These are phyloP conservation scores for Cryomyces antarcticus DNA, from an alignment of 495 filamentous ascomycete species.

Conservation along the genomic window DNA sequence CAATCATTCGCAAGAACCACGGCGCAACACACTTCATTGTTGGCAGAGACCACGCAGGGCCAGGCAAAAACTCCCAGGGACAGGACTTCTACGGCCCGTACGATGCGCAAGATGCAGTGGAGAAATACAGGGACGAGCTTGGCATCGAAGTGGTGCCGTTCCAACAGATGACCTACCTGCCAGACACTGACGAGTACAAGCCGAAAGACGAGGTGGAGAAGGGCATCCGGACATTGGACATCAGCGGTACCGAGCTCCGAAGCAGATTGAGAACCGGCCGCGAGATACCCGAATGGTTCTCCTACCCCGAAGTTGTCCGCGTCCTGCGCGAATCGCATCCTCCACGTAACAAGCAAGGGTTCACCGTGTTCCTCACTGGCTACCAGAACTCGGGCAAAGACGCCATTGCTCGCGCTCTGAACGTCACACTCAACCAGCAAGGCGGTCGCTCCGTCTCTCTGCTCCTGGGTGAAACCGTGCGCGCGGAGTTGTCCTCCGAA, in stretches of 20 bases:
- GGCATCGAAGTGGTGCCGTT: constrained; percentile 98
- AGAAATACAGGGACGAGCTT: constrained; percentile 89
- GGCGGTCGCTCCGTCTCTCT: constrained; percentile 86
- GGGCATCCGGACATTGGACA: constrained; percentile 81
- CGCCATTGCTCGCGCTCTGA: constrained; percentile 80
- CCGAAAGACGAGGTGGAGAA: constrained; percentile 73
- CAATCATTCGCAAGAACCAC: constrained; percentile 99
- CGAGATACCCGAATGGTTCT: constrained; percentile 98
- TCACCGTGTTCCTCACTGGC: constrained; percentile 94
- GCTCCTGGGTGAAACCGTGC: constrained; percentile 86
- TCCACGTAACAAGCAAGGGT: constrained; percentile 70
- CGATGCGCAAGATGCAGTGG: constrained; percentile 91
- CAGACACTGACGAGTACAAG: constrained; percentile 87
- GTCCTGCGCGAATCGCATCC: constrained; percentile 91
- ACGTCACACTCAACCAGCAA: constrained; percentile 97
- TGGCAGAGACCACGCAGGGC: constrained; percentile 91
- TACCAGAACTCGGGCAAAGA: constrained; percentile 96
- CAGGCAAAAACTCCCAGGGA: constrained; percentile 89
- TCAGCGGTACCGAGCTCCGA: constrained; percentile 90
- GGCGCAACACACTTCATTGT: constrained; percentile 99
- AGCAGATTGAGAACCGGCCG: constrained; percentile 69
- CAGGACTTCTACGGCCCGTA: constrained; percentile 96
- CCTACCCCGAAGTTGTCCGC: constrained; percentile 93
- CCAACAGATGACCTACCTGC: constrained; percentile 98
- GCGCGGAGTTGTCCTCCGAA: constrained; percentile 79